phyloP scores from a whole-genome alignment of 306 rosid genomes.

The Castanea mollissima region DNA sequence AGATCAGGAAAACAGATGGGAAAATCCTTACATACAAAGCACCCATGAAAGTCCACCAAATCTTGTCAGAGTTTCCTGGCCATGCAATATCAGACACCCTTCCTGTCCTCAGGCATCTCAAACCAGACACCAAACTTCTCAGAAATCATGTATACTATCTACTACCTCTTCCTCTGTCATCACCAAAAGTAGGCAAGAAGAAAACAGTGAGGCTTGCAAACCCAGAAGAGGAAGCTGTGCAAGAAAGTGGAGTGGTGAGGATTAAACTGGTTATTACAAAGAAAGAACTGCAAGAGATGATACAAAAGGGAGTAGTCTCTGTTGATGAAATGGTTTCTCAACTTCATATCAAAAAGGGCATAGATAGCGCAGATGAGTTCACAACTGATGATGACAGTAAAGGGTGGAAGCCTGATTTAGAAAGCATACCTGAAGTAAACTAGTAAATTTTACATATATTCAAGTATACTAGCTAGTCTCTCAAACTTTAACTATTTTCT shows the following conservation, averaged over 20 bases:
- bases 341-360: slow-evolving; percentile 26
- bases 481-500: no score
- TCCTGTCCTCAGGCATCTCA: slow-evolving; percentile 42
- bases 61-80: slow-evolving; percentile 59
- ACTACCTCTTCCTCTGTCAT: slow-evolving; percentile 37
- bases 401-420: slow-evolving; percentile 70
- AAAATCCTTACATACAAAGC: slow-evolving; percentile 69
- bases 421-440: slow-evolving; percentile 78
- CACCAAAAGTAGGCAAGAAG: slow-evolving; percentile 38
- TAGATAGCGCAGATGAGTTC: slow-evolving; percentile 22
- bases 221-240: slow-evolving; percentile 46
- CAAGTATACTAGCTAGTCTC: no score
- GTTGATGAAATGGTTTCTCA: slow-evolving; percentile 48
- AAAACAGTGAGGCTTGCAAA: slow-evolving; percentile 70
- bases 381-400: slow-evolving; percentile 15
- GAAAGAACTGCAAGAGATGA: slow-evolving; percentile 59
- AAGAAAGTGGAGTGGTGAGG: slow-evolving; percentile 54
- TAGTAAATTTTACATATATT: slow-evolving; percentile 21
- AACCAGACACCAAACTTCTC: slow-evolving; percentile 48
- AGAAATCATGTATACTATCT: slow-evolving; percentile 57
- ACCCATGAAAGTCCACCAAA: slow-evolving; percentile 53
- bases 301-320: slow-evolving; percentile 54
- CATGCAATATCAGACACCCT: slow-evolving; percentile 62
- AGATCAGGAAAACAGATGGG: slow-evolving; percentile 72
- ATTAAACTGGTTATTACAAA: slow-evolving; percentile 73